Evolutionary conservation across 805 yeast species (phyloP), one percentile per base, ranked within the genome.

Genomic region (Saccharomycopsis babjevae): DNA sequence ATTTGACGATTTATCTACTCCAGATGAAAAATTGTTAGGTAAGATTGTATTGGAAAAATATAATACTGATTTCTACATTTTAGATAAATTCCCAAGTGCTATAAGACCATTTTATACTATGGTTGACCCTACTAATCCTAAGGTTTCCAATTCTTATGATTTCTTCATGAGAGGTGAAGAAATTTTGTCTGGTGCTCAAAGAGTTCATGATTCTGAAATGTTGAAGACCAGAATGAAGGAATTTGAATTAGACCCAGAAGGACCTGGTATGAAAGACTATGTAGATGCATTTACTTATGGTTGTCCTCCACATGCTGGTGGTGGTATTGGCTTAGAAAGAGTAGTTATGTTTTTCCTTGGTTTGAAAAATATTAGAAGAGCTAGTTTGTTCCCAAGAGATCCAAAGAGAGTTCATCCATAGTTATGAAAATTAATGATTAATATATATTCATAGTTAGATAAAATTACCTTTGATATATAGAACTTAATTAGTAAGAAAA

Each of bases 111-210:
- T 94, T 83, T 94, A 94, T 83, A 94, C 99, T 57, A 94, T 94
- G 99, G 98, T 99, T 65, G 97, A 91, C 73, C 81, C 98, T 20
- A 86, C 84, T 70, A 92, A 94, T 77, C 84, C 96, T 66, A 81
- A 86, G 68, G 92, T 92, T 78, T 92, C 98, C 66, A 94, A 94
- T 83, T 93, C 98, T 22, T 94, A 93, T 73, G 99, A 94, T 78
- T 94, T 94, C 86, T 94, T 94, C 83, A 94, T 94, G 99, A 88
- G 99, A 79, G 99, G 99, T 73, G 99, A 94, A 79, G 99, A 94
- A 78, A 94, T 94, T 69, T 78, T 94, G 68, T 90, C 97, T n/a
- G 99, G 99, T 70, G 99, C 99, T 62, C 99, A 94, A 79, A 97
- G 99, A 83, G 83, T 94, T 68, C 99, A 94, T 73, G 98, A 94